Percentiles rank a stretch among this genome's conserved stretches.
Evolutionary conservation across 1,284 basidiomycete genomes (phyloP).

Genomic region (Erythrobasidium hasegawianum): DNA sequence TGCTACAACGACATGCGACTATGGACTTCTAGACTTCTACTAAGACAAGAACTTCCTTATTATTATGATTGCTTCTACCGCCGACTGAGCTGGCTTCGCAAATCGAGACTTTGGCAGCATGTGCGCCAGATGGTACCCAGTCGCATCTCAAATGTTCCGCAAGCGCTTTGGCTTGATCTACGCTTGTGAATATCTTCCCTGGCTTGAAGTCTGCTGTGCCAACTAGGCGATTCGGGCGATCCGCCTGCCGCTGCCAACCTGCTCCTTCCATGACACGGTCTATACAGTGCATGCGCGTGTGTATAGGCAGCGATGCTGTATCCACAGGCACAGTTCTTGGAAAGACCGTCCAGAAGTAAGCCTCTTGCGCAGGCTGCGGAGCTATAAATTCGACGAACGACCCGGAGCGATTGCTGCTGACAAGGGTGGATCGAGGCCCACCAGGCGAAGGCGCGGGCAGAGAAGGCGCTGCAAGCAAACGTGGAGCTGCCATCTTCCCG

Average conservation of each 20-base stretch:
- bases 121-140: too few relatives aligned
- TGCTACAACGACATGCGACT: too few relatives aligned
- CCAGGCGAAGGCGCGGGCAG: not conserved
- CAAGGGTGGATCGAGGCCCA: not conserved
- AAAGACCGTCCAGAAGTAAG: not conserved
- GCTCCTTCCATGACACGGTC: conserved; percentile 2
- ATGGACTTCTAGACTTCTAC: too few relatives aligned
- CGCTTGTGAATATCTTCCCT: too few relatives aligned
- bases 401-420: not conserved
- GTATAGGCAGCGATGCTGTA: not conserved
- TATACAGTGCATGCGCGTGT: not conserved
- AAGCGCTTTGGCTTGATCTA: too few relatives aligned
- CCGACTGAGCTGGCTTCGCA: too few relatives aligned
- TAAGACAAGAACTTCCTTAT: too few relatives aligned
- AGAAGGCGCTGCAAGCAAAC: not conserved
- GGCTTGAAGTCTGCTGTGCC: too few relatives aligned
- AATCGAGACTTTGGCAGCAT: too few relatives aligned
- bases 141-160: too few relatives aligned
- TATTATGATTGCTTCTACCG: too few relatives aligned
- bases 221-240: not conserved
- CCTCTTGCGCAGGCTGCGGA: not conserved
- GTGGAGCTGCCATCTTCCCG: too few relatives aligned
- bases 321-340: not conserved
- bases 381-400: not conserved
- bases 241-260: not conserved